Conservation (phyloP, 345 rosid species). For the Diplotaxis tenuifolia region DNA sequence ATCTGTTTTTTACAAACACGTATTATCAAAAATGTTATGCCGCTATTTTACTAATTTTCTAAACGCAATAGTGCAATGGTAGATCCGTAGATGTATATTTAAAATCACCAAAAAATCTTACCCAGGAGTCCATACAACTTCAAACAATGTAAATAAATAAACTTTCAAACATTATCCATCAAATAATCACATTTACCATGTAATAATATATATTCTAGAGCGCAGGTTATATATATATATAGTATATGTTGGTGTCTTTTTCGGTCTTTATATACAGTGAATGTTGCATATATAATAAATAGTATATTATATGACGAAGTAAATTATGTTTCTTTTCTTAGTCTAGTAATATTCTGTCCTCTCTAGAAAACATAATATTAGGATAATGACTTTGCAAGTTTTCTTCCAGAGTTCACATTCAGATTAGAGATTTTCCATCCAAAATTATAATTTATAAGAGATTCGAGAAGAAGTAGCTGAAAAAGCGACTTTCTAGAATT, state of each 20-base stretch:
- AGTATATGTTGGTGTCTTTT: background rate
- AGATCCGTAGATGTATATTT: background rate
- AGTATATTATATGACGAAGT: background rate
- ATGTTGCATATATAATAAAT: background rate
- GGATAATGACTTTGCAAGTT: constrained; percentile 1
- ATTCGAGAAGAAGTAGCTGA: background rate
- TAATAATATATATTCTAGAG: background rate
- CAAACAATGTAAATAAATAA: background rate
- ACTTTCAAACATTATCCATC: background rate
- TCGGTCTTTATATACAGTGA: background rate
- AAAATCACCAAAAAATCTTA: background rate
- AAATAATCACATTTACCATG: background rate
- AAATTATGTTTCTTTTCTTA: background rate
- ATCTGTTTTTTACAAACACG: background rate
- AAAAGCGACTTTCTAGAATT: constrained; percentile 23
- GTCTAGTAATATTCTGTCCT: constrained; percentile 1
- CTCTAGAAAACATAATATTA: background rate
- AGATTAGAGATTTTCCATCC: background rate
- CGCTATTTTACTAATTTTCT: background rate
- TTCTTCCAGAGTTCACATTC: constrained; percentile 15
- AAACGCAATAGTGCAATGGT: background rate
- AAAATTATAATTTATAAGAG: background rate
- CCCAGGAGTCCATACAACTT: background rate
- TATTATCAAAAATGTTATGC: background rate
- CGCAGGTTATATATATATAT: background rate